Evolutionary conservation across 2,329 filamentous ascomycete genomes (phyloP), one percentile per base, ranked within the genome.

Genomic region (Colletotrichum lupini): DNA sequence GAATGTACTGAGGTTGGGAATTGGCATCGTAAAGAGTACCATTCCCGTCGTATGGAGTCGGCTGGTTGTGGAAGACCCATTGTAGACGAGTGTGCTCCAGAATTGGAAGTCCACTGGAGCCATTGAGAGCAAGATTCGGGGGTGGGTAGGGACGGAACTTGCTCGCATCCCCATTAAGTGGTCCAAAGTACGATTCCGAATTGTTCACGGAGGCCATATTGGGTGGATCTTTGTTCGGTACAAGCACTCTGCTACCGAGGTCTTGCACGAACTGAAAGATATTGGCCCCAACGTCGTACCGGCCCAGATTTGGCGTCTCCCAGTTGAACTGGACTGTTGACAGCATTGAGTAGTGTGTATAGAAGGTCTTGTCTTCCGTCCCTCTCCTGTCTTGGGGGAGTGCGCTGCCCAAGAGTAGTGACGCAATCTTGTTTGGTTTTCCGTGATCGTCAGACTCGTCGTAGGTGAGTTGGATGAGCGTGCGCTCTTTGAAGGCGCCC

Each of bases 391-490:
- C 73, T 5, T 77, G 52, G 0, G 88, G 87, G 1, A 91, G 79
- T 12, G 88, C 87, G 56, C 85, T 88, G 4, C 89, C 89, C 8
- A 91, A 84, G 1, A 91, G 82, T 37, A 91, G 83, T 35, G 84
- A 85, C 46, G 86, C 86, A 57, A 91, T 86, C 64, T 84, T 84
- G 81, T 91, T 91, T 57, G 85, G 86, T 68, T 84, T 78, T 2
- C 79, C 80, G 79, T 89, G 88, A 12, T 85, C 86, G 73, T 88
- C 86, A 75, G 85, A 87, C 77, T 91, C 89, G 76, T 91, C 89
- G 73, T 89, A 91, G 2, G 88, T 91, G 55, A 91, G 82, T 8
- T 90, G 83, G 55, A 91, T 84, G 6, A 91, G 83, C 0, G 89
- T 91, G 61, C 83, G 82, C 62, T 81, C 80, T 83, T 87, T 87